These are phyloP conservation scores for Calonectria montana DNA, from an alignment of 2,329 filamentous ascomycete genomes.

Conservation along the genomic window DNA sequence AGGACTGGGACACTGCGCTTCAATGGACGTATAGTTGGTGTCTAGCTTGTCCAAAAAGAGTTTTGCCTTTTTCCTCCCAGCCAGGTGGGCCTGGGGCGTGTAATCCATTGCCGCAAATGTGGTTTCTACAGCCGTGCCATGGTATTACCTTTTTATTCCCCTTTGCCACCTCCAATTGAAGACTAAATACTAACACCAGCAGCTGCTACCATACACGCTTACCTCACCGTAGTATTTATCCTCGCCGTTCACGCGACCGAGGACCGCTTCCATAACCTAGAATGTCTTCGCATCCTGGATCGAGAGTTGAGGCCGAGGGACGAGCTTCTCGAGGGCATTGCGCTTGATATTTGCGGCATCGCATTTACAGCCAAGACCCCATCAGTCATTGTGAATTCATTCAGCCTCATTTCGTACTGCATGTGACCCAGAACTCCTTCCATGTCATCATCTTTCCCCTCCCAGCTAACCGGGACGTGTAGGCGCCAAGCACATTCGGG, in stretches of 20 bases:
- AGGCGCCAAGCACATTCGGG: conserved; percentile 48
- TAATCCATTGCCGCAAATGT: conserved; percentile 49
- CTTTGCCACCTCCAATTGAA: background rate
- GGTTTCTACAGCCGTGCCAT: conserved; percentile 56
- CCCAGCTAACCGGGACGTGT: no score
- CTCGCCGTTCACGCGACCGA: conserved; percentile 36
- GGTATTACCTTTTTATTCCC: conserved; percentile 44
- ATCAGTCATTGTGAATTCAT: conserved; percentile 59
- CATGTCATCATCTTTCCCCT: background rate
- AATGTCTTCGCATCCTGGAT: background rate
- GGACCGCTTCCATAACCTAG: conserved; percentile 12
- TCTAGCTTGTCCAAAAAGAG: conserved; percentile 43
- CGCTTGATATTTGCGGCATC: conserved; percentile 55
- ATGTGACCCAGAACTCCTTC: conserved; percentile 28
- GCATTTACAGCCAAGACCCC: conserved; percentile 56
- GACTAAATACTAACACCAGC: background rate
- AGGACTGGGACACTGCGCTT: conserved; percentile 38
- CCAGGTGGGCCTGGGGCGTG: background rate
- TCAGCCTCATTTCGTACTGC: conserved; percentile 61
- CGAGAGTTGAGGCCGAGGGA: conserved; percentile 11
- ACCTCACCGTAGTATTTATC: conserved; percentile 50
- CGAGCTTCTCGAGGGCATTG: conserved; percentile 47
- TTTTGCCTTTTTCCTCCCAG: conserved; percentile 45
- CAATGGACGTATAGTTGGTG: conserved; percentile 46
- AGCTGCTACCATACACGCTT: conserved; percentile 59